Evolutionary conservation across 73 alveolate genomes (phyloP).

Genomic region (Loxodes magnus): DNA sequence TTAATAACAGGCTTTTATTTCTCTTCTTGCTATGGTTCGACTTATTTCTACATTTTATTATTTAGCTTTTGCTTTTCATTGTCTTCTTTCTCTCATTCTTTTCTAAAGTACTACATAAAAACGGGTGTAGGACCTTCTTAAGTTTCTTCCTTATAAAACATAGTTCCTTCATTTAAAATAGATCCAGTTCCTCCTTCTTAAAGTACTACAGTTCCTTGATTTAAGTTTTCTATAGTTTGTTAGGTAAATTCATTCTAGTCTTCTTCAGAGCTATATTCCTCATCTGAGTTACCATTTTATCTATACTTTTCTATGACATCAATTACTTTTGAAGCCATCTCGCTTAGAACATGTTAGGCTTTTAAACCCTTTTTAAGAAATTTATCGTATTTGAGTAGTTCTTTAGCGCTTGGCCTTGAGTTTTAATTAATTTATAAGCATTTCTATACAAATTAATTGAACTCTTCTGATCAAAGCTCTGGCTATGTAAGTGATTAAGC

Average conservation of each 20-base stretch:
- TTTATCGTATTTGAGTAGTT: constrained; percentile 70
- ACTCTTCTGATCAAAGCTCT: background rate
- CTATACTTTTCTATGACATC: constrained; percentile 59
- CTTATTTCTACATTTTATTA: too few species aligned
- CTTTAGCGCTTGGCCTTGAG: constrained; percentile 15
- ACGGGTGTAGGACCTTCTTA: constrained; percentile 3
- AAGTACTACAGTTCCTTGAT: constrained; percentile 3
- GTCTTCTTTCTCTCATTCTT: too few species aligned
- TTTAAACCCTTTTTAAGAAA: constrained; percentile 56
- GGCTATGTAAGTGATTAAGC: constrained; percentile 1
- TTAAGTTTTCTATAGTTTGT: background rate
- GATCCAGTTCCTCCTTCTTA: background rate
- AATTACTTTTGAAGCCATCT: constrained; percentile 51
- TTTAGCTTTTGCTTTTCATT: too few species aligned
- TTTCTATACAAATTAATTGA: constrained; percentile 1
- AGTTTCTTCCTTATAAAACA: background rate
- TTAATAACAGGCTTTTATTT: too few species aligned
- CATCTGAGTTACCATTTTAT: constrained; percentile 10
- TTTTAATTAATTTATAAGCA: constrained; percentile 1
- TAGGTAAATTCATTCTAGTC: constrained; percentile 12
- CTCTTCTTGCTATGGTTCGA: too few species aligned
- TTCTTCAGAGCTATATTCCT: constrained; percentile 19
- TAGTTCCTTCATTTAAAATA: background rate
- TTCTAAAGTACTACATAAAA: constrained; percentile 32
- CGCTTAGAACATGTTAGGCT: constrained; percentile 44